Conservation (phyloP, 192 early-diverging fungal genomes). For the Globomyces pollinis-pini region DNA sequence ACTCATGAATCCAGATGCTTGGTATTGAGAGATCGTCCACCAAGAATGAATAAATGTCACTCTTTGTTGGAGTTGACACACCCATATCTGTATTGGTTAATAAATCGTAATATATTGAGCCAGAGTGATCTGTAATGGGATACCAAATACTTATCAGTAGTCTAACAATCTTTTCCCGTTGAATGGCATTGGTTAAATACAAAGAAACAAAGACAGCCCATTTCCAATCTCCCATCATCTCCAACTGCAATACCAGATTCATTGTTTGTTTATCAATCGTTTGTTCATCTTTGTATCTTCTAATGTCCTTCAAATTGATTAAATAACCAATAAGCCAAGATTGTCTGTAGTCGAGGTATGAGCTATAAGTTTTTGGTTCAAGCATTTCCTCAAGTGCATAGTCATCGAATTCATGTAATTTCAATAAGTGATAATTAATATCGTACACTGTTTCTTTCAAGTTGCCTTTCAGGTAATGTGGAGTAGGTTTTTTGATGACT, state of each 20-base stretch:
- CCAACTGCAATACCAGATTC: conserved; percentile 62
- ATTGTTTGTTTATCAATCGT: conserved; percentile 48
- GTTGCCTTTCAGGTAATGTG: not conserved
- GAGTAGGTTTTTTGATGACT: not conserved
- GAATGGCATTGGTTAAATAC: conserved; percentile 44
- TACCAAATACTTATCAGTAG: conserved; percentile 28
- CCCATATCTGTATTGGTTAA: not conserved
- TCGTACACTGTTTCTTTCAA: too few species aligned
- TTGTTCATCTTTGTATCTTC: conserved; percentile 17
- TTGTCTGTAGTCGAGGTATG: conserved; percentile 60
- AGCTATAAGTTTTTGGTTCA: conserved; percentile 52
- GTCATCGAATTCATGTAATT: conserved; percentile 40
- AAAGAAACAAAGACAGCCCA: conserved; percentile 76
- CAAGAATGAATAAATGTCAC: conserved; percentile 50
- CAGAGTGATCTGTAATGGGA: conserved; percentile 30
- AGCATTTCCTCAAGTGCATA: conserved; percentile 43
- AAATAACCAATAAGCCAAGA: conserved; percentile 55
- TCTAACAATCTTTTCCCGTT: conserved; percentile 40
- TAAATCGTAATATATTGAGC: conserved; percentile 1
- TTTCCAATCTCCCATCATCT: conserved; percentile 68
- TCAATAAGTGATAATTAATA: conserved; percentile 69
- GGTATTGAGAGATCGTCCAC: conserved; percentile 52
- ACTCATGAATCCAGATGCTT: conserved; percentile 53
- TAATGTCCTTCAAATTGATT: conserved; percentile 20
- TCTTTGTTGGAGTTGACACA: conserved; percentile 7